Conservation (phyloP, 2,329 filamentous ascomycete species). For the Xylaria digitata region DNA sequence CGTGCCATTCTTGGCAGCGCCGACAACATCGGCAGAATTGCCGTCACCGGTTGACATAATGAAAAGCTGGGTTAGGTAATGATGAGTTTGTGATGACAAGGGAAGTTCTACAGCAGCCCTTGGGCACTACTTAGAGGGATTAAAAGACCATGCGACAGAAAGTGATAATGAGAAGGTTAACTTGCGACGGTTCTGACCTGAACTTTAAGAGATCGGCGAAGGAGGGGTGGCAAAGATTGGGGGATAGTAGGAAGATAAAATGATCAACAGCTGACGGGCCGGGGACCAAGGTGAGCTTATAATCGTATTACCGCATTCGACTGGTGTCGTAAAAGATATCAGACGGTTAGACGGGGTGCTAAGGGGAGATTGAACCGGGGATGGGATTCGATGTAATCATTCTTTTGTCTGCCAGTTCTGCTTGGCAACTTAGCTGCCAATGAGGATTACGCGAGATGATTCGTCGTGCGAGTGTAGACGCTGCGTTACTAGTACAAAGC, state of each 20-base stretch:
- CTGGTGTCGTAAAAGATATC: constrained; percentile 20
- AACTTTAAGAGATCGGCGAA: background rate
- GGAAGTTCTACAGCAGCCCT: background rate
- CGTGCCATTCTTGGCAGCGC: constrained; percentile 30
- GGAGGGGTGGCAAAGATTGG: background rate
- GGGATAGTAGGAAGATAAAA: background rate
- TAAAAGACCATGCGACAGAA: background rate
- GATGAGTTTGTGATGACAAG: no score
- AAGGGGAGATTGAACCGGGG: background rate
- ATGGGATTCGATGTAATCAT: background rate
- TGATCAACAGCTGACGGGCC: background rate
- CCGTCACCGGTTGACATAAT: constrained; percentile 41
- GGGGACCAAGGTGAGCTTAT: constrained; percentile 14
- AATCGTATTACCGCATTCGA: constrained; percentile 14
- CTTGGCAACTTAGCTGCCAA: constrained; percentile 5
- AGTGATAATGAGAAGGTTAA: background rate
- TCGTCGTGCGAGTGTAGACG: background rate
- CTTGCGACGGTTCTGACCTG: background rate
- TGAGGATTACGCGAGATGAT: constrained; percentile 2
- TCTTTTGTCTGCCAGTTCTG: background rate
- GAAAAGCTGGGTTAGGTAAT: background rate
- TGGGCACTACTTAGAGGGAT: background rate
- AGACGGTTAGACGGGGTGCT: background rate
- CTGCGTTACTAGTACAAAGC: background rate
- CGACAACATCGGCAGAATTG: constrained; percentile 35